Evolutionary conservation across 495 filamentous ascomycete genomes (phyloP).

Genomic region (Podospora appendiculata): DNA sequence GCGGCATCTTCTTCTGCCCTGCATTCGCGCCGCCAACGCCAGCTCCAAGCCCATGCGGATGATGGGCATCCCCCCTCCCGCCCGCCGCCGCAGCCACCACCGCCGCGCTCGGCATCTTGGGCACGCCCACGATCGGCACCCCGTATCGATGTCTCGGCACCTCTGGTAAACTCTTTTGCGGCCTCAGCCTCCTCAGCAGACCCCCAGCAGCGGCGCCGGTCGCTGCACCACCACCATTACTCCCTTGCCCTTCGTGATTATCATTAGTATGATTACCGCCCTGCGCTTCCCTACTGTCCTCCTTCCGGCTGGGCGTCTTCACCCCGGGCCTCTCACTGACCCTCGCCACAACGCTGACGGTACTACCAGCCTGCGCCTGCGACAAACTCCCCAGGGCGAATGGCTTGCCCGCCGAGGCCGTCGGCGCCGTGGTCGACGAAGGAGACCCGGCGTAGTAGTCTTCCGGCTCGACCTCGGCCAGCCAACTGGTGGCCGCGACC

Average conservation of each 20-base stretch:
- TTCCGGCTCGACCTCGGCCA: slow-evolving; percentile 39
- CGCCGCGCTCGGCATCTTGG: slow-evolving; percentile 13
- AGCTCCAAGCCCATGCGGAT: too few species aligned
- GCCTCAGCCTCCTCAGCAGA: slow-evolving; percentile 19
- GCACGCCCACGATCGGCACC: slow-evolving; percentile 26
- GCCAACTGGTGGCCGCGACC: slow-evolving; percentile 78
- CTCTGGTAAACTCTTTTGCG: slow-evolving; percentile 37
- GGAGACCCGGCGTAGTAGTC: slow-evolving; percentile 7
- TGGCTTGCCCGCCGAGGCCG: neutral
- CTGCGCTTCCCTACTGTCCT: slow-evolving; percentile 9
- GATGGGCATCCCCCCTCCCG: neutral
- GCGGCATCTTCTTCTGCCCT: slow-evolving; percentile 41
- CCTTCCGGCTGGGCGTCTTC: slow-evolving; percentile 66
- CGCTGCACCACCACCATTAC: neutral
- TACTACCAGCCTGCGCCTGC: slow-evolving; percentile 39
- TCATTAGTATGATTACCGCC: neutral
- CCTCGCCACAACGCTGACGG: slow-evolving; percentile 64
- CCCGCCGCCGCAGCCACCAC: slow-evolving; percentile 18
- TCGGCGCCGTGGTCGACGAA: too few species aligned
- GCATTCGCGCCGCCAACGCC: too few species aligned
- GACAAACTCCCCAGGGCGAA: slow-evolving; percentile 43
- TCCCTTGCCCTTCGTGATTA: neutral
- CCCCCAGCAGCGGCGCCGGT: slow-evolving; percentile 1
- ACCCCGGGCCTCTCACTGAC: slow-evolving; percentile 81
- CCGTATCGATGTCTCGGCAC: slow-evolving; percentile 41